Base-by-base conservation (phyloP, 163 green algal genomes). In the Coccomyxa subellipsoidea region DNA sequence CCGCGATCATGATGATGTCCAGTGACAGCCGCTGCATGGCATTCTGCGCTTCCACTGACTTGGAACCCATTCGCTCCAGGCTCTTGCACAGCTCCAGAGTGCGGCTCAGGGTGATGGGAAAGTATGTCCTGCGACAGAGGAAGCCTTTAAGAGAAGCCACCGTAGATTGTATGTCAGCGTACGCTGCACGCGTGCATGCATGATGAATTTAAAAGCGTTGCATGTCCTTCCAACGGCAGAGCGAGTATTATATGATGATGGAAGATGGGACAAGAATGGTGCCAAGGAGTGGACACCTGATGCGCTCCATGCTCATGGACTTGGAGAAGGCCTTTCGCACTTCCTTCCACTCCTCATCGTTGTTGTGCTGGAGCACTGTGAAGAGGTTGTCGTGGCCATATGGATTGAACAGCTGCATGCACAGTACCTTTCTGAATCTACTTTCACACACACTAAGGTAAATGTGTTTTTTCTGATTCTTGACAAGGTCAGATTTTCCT, bases 351-450 rank as follows among this genome's bases (percentile, higher is more conserved):
- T 78, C 37, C 31, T 31, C 36, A 40, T 78, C 72, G 32, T 78
- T 53, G 29, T 15, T n/a, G 37, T 53, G 29, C 18, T 59, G 15
- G 10, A 78, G 72, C 15, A 53, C 25, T 12, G 72, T 78, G 72
- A 78, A 78, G 36, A 78, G 72, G 37, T 78, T 78, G 72, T 78
- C 31, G 25, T 59, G 72, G 23, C 31, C 72, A 78, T 78, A 53
- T 23, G 72, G 72, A 25, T 23, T 78, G 7, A 78, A 78, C 15
- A 78, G 72, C 72, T 78, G 72, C 72, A 78, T 53, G 37, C 29
- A 73, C 1, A 18, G 32, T 0, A 23, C 15, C 66, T 73, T 59
- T 59, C 40, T n/a, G n/a, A n/a, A n/a, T n/a, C n/a, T n/a, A n/a
- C n/a, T n/a, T n/a, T n/a, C n/a, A n/a, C n/a, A n/a, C n/a, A n/a